These are phyloP conservation scores for Solanum virginianum DNA, from an alignment of 257 asterid genomes.

Conservation along the genomic window DNA sequence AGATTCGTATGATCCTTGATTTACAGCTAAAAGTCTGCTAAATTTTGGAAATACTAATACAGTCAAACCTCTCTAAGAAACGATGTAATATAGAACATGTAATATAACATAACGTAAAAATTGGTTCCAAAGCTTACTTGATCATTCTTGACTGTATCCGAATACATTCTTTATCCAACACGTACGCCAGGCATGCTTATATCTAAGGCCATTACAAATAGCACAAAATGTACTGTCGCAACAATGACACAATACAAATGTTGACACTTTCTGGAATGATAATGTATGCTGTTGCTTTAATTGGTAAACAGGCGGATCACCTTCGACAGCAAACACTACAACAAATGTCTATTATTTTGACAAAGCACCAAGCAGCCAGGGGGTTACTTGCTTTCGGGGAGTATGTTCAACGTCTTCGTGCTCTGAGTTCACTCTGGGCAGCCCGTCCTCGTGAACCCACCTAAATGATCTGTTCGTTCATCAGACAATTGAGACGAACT, in stretches of 20 bases:
- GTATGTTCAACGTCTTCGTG: conserved; percentile 74
- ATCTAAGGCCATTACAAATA: neutral
- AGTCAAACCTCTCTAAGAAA: neutral
- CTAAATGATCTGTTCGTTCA: neutral
- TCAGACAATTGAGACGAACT: neutral
- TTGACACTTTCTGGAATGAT: neutral
- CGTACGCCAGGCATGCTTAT: neutral
- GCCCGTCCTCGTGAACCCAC: conserved; percentile 45
- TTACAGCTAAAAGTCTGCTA: neutral
- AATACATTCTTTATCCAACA: neutral
- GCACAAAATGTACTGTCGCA: neutral
- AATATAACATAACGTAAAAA: neutral
- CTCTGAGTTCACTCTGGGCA: conserved; percentile 72
- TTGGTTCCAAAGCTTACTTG: neutral
- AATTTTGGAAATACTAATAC: neutral
- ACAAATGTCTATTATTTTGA: conserved; percentile 64
- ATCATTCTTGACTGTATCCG: neutral
- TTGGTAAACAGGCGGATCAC: conserved; percentile 65
- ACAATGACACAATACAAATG: neutral
- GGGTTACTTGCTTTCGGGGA: conserved; percentile 79
- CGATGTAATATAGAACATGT: neutral
- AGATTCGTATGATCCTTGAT: neutral
- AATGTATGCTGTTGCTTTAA: neutral
- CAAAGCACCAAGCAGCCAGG: conserved; percentile 73
- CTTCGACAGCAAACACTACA: conserved; percentile 82